Conservation (phyloP, 169 alveolate genomes). For the Cryptosporidium bovis region DNA sequence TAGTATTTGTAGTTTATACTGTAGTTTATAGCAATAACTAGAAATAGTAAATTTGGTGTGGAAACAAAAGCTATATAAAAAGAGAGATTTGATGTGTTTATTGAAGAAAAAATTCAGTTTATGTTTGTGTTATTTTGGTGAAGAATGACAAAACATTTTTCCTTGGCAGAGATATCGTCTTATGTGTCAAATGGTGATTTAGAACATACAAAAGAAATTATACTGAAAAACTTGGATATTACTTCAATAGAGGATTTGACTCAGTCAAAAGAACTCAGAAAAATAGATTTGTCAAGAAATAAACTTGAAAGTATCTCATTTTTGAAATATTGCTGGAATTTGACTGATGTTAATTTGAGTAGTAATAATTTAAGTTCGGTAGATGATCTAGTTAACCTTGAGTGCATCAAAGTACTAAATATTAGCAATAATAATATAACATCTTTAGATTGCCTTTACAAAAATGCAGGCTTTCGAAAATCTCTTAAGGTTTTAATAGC, state of each 20-base stretch:
- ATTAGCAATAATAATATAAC: slow-evolving; percentile 48
- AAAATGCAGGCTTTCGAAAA: slow-evolving; percentile 15
- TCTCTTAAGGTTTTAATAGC: slow-evolving; percentile 68
- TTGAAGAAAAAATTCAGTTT: no score
- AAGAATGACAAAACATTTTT: background rate
- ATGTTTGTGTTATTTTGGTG: no score
- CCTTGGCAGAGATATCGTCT: slow-evolving; percentile 22
- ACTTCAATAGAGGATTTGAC: slow-evolving; percentile 46
- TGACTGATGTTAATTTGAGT: slow-evolving; percentile 60
- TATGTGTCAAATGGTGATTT: slow-evolving; percentile 61
- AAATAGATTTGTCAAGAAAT: slow-evolving; percentile 48
- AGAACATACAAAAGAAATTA: slow-evolving; percentile 16
- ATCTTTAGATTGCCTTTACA: slow-evolving; percentile 39
- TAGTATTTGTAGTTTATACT: no score
- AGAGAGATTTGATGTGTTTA: no score
- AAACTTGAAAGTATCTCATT: slow-evolving; percentile 20
- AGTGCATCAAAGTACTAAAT: slow-evolving; percentile 29
- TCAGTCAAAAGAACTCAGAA: slow-evolving; percentile 41
- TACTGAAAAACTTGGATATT: slow-evolving; percentile 13
- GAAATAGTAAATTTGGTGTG: no score
- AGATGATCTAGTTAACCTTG: slow-evolving; percentile 25
- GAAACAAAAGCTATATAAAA: no score
- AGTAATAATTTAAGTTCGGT: slow-evolving; percentile 24
- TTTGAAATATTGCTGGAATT: slow-evolving; percentile 53
- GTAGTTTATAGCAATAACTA: no score